Evolutionary conservation across 75 land plant genomes (phyloP), one percentile per base, ranked within the genome.

Genomic region (Selaginella moellendorffii): DNA sequence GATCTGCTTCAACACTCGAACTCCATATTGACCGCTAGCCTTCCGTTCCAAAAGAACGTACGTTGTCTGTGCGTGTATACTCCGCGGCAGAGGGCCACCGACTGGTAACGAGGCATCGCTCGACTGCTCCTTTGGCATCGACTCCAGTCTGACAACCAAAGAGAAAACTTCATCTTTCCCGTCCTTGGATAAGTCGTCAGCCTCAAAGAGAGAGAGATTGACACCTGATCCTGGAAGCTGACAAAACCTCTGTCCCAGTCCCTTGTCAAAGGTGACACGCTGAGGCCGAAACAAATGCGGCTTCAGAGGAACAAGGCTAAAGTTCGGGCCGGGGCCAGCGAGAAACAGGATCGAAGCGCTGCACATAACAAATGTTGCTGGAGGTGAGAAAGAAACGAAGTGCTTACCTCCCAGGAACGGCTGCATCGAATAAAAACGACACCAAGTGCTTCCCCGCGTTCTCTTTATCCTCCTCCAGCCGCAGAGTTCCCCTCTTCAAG

Each of bases 381-480:
- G n/a, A n/a, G n/a, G n/a, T n/a, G n/a, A n/a, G n/a, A n/a, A n/a
- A n/a, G n/a, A n/a, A n/a, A n/a, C n/a, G 22, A 12, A 25, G 26
- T 62, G 28, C 63, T 27, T 65, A 68, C 64, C 70, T 60, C 30
- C 54, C 70, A 2, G 64, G 52, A 61, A 26, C 27, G 2, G 63
- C 52, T 22, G 70, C 64, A 36, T 61, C 70, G 25, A 51, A 68
- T 1, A 52, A 23, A 59, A 68, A 68, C 2, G 53, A 29, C 28
- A 68, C 51, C 28, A 68, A 31, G 59, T 68, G 46, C 29, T 22
- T 56, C 14, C 70, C 70, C 26, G 70, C 51, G 26, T 68, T 68
- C 1, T 61, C 52, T 30, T 26, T 46, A 36, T 68, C 54, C 19
- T 68, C 28, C 31, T 25, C 28, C 70, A 68, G 31, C 12, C 28